Evolutionary conservation across 371 early-diverging fungal species (phyloP), one percentile per base, ranked within the genome.

Genomic region (Mortierella sp.): DNA sequence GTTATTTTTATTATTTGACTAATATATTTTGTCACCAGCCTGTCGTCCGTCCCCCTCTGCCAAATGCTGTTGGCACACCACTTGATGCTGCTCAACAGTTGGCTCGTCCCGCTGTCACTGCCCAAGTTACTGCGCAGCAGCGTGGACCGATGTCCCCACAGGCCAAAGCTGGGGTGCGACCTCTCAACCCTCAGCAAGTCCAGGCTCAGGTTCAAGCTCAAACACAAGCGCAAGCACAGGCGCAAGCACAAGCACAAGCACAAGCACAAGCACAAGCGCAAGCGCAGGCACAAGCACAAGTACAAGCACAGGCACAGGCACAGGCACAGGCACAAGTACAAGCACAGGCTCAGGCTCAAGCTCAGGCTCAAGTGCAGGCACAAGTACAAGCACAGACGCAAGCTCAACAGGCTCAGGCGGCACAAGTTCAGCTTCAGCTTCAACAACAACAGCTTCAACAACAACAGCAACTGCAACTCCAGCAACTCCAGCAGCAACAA

Each of bases 371-470:
- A n/a, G n/a, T n/a, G n/a, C n/a, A n/a, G n/a, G n/a, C n/a, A n/a
- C n/a, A n/a, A n/a, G n/a, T 70, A 24, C 82, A 81, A 15, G 70
- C 73, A 33, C 76, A 72, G n/a, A 67, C 69, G 16, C 77, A 77
- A 15, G 72, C 75, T 9, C 84, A 84, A 7, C 85, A 85, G 41
- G 76, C n/a, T n/a, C n/a, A n/a, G n/a, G n/a, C n/a, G n/a, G n/a
- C 83, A 3, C 83, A 78, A 59, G 84, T 72, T n/a, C n/a, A n/a
- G n/a, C n/a, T n/a, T n/a, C n/a, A n/a, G n/a, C n/a, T n/a, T n/a
- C n/a, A n/a, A n/a, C n/a, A n/a, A n/a, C n/a, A n/a, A n/a, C n/a
- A n/a, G n/a, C n/a, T n/a, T n/a, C n/a, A n/a, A n/a, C n/a, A n/a
- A n/a, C n/a, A n/a, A n/a, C n/a, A n/a, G n/a, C n/a, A n/a, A n/a